Base-by-base conservation (phyloP, 2,329 filamentous ascomycete genomes). In the Xylaria digitata region DNA sequence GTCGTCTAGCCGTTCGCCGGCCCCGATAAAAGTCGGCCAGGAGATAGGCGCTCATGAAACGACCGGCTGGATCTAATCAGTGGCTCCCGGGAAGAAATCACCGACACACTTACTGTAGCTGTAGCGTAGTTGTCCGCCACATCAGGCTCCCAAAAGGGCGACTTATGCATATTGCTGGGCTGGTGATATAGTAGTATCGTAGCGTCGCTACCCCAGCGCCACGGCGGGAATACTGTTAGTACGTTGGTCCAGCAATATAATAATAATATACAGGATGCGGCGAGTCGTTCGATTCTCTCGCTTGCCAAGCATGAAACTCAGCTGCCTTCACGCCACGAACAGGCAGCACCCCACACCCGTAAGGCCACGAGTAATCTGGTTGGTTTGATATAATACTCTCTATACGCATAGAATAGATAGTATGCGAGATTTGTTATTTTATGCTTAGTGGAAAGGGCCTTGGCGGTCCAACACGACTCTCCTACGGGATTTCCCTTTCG, bases 41-140 rank as follows among this genome's bases (percentile, higher is more conserved):
- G 49, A 42, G 54, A 57, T 57, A 58, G 34, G 34, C 53, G 53
- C 13, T 37, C 34, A 57, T 45, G n/a, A 32, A 17, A 50, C 30
- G 45, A 63, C 48, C 53, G 59, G 60, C 64, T 67, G 37, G 42
- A 45, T 60, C 55, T 8, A 40, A 53, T 13, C 45, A 67, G 64
- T 56, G 45, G 55, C 55, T 55, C 26, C 45, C 55, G 58, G 53
- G 32, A n/a, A 55, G 45, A 63, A 55, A 56, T 60, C 45, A 42
- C 65, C 46, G 59, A 66, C 43, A 19, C 42, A 46, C 19, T 19
- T 43, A 55, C 32, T 46, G 48, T 26, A 32, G 19, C 11, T 19
- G 32, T 17, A 48, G 50, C 19, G 37, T 52, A 58, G 48, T 40
- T 34, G 34, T 32, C 59, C 30, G 52, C 53, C 50, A 43, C 43